phyloP scores from a whole-genome alignment of 2,329 filamentous ascomycete genomes.

The Scedosporium aurantiacum region DNA sequence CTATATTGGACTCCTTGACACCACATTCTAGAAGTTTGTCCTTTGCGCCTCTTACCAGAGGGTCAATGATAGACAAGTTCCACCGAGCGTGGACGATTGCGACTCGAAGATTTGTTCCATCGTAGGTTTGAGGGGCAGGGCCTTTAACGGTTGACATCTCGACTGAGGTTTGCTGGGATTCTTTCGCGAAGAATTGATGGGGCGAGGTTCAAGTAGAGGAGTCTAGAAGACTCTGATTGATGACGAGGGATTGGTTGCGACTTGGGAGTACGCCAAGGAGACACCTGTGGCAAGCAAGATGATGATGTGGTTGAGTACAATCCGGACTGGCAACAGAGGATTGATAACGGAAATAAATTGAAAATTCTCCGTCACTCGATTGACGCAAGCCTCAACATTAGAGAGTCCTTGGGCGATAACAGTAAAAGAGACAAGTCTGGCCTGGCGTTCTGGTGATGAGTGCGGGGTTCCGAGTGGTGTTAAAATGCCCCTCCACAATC shows the following conservation, averaged over 20 bases:
- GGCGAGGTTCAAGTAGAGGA: not conserved
- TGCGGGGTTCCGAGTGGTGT: too few species aligned
- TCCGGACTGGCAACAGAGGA: too few species aligned
- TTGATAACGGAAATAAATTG: too few species aligned
- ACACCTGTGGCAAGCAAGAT: too few species aligned
- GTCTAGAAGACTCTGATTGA: not conserved
- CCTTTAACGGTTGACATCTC: conserved; percentile 42
- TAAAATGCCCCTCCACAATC: too few species aligned
- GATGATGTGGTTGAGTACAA: too few species aligned
- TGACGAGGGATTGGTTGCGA: not conserved
- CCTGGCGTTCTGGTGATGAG: too few species aligned
- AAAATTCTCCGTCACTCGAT: too few species aligned
- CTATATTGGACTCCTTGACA: conserved; percentile 79
- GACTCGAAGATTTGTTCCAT: conserved; percentile 69
- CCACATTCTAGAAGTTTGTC: conserved; percentile 67
- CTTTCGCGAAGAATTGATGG: not conserved
- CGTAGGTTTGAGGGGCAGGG: conserved; percentile 45
- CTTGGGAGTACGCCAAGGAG: too few species aligned
- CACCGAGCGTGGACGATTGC: conserved; percentile 94
- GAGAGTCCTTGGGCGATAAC: too few species aligned
- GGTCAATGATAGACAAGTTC: conserved; percentile 81
- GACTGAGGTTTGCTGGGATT: conserved; percentile 15
- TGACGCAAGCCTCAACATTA: too few species aligned
- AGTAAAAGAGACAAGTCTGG: too few species aligned
- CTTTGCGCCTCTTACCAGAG: conserved; percentile 70